Base-by-base conservation (phyloP, 768 basidiomycete species). In the Austroboletus festivus region DNA sequence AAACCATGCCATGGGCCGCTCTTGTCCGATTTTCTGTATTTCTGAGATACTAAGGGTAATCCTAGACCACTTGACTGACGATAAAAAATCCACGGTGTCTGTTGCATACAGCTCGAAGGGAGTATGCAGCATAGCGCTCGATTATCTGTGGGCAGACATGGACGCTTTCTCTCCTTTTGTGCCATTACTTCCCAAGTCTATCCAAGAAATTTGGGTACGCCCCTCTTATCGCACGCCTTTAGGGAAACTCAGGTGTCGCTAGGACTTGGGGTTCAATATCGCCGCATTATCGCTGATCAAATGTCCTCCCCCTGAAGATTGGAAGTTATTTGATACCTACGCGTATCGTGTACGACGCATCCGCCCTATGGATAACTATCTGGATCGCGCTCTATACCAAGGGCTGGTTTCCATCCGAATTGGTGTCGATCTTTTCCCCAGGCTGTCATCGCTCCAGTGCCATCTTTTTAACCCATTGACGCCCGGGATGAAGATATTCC, bases 131-230 rank as follows among this genome's bases (percentile, higher is more conserved):
- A 39, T 42, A 30, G 43, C 57, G 5, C 50, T 58, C 18, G 58
- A 60, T 38, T 51, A 47, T 12, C 38, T 58, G 21, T 58, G 54
- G 58, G 58, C 42, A 40, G 47, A 55, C 18, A 58, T 59, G 58
- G 47, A 48, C 30, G 44, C 58, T 21, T 56, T 56, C 16, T 38
- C 33, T 11, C 57, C 53, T 5, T 51, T 58, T 34, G 42, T 51
- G 1, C 57, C 58, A 4, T 21, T 58, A 7, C 46, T 58, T 9
- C 57, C 57, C 31, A 34, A 41, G 21, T 19, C 22, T 0, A 44
- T 56, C 1, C 50, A 43, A 23, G 47, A 48, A 21, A 42, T 57
- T 38, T 50, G 57, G 46, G 54, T 58, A 26, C 11, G 58, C 4
- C 5, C 2, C 18, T 16, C 16, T 11, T 15, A 28, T 16, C 8